Base-by-base conservation (phyloP, 257 asterid genomes). In the Penstemon eatonii region DNA sequence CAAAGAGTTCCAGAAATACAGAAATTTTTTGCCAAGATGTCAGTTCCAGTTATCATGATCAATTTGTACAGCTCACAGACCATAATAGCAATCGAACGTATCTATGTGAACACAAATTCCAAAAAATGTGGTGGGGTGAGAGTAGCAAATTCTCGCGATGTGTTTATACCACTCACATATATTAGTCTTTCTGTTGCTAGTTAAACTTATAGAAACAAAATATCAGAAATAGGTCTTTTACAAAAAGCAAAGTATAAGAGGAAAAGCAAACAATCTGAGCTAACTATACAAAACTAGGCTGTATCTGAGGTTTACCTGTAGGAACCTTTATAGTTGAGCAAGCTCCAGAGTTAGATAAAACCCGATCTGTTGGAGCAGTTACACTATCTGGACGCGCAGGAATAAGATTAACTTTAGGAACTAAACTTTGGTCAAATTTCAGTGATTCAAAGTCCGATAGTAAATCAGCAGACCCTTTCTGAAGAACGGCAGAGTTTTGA, bases 391-490 rank as follows among this genome's bases (percentile, higher is more conserved):
- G 77, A 55, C 67, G 69, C 59, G 73, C 74, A 67, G 72, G 62
- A 12, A 41, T 56, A 66, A 33, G 70, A 76, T 36, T 73, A 33
- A 69, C 66, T 8, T 77, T 66, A 65, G 99, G 97, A 74, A 93
- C 96, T 81, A 93, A 76, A 66, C 78, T 85, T 57, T 76, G 77
- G 82, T 87, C 81, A 78, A 84, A 87, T 36, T 77, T 73, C 70
- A 93, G 83, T 38, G 90, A 81, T 71, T 85, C 87, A 70, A 93
- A 81, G 75, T 81, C 87, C 59, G 64, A 80, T 41, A 74, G 75
- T 63, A 84, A 79, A 74, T 79, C 80, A 72, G 80, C 68, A 43
- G 83, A 83, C 50, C 80, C 85, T 70, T 78, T 78, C 59, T 73
- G 76, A 67, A 77, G 70, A 65, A 85, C 72, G 25, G 66, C 45